These are phyloP conservation scores for Fonsecaea pugnacius DNA, from an alignment of 2,329 filamentous ascomycete genomes.

Conservation along the genomic window DNA sequence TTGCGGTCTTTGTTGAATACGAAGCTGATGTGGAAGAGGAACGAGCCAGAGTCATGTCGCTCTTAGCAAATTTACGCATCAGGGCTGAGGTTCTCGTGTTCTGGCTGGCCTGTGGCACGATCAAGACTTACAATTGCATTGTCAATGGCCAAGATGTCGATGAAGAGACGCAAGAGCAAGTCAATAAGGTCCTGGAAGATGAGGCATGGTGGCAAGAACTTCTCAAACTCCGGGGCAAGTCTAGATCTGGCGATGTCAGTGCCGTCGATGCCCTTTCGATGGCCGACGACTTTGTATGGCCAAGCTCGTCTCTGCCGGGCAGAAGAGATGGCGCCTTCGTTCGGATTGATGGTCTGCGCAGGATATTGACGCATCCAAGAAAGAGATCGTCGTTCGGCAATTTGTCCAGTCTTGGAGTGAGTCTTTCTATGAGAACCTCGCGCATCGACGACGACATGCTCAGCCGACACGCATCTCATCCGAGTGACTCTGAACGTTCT, in stretches of 20 bases:
- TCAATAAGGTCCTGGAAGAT: constrained; percentile 69
- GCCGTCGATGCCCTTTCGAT: constrained; percentile 52
- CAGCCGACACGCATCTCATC: constrained; percentile 50
- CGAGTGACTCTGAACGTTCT: constrained; percentile 53
- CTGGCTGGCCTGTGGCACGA: constrained; percentile 74
- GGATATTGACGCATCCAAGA: constrained; percentile 65
- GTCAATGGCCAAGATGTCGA: constrained; percentile 69
- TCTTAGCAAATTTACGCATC: constrained; percentile 81
- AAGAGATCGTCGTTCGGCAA: constrained; percentile 55
- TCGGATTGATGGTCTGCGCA: constrained; percentile 63
- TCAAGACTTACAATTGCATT: constrained; percentile 76
- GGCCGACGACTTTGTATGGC: constrained; percentile 56
- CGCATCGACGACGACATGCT: constrained; percentile 68
- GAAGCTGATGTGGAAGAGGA: constrained; percentile 83
- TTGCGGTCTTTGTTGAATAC: constrained; percentile 88
- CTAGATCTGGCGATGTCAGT: constrained; percentile 41
- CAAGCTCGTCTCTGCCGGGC: constrained; percentile 57
- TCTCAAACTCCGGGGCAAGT: constrained; percentile 52
- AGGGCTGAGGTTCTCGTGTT: constrained; percentile 79
- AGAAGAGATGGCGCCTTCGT: constrained; percentile 49
- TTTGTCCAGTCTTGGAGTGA: constrained; percentile 62
- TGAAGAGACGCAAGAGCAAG: constrained; percentile 61
- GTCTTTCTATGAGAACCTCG: constrained; percentile 75
- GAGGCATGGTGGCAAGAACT: constrained; percentile 86
- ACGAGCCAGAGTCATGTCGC: constrained; percentile 68